phyloP scores from a whole-genome alignment of 371 early-diverging fungal genomes.

The Mortierella sp. region DNA sequence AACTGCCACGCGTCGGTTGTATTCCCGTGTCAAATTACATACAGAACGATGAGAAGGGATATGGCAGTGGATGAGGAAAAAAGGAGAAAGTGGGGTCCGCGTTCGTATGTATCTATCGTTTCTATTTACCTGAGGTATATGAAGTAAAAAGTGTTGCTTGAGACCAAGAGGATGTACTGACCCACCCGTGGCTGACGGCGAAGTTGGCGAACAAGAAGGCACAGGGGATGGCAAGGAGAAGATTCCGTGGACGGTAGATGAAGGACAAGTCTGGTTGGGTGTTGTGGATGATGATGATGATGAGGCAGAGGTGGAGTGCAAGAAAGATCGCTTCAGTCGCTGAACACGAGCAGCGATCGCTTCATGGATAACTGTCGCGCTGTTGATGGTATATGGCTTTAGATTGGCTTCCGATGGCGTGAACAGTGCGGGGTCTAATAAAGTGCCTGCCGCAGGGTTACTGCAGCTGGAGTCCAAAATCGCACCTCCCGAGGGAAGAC shows the following conservation, averaged over 20 bases:
- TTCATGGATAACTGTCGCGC: constrained; percentile 29
- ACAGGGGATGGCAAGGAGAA: too few relatives aligned
- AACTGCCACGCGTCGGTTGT: too few relatives aligned
- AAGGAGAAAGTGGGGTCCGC: not conserved
- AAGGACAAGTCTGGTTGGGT: too few relatives aligned
- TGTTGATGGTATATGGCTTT: constrained; percentile 23
- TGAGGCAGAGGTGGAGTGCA: constrained; percentile 17
- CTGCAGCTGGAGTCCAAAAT: not conserved
- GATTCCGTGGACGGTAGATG: too few relatives aligned
- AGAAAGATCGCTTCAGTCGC: constrained; percentile 37
- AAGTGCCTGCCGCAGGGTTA: constrained; percentile 8
- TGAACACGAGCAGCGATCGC: constrained; percentile 41
- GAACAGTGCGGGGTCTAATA: constrained; percentile 32
- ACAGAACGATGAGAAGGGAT: not conserved
- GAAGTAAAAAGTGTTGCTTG: constrained; percentile 48
- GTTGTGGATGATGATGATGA: not conserved
- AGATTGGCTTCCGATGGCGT: constrained; percentile 20
- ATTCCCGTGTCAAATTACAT: not conserved
- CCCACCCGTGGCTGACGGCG: not conserved
- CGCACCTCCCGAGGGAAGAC: not conserved
- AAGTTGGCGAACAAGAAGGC: constrained; percentile 3
- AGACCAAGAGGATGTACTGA: constrained; percentile 12
- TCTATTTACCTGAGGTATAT: constrained; percentile 47
- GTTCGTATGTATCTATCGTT: too few relatives aligned
- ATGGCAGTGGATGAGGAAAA: not conserved